phyloP scores from a whole-genome alignment of 495 filamentous ascomycete genomes.

The Podospora bellae-mahoneyi region DNA sequence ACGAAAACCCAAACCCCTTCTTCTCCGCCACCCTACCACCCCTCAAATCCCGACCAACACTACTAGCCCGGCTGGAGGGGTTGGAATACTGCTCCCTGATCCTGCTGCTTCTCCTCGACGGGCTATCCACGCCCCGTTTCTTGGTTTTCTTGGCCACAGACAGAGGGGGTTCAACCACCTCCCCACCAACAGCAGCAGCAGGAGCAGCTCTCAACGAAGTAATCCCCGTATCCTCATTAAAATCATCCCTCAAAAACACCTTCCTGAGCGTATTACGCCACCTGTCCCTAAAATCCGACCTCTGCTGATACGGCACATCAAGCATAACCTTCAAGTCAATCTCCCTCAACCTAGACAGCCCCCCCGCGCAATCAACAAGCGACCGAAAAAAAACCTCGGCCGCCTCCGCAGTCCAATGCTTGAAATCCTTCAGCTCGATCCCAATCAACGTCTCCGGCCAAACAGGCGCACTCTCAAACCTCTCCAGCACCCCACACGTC shows the following conservation, averaged over 20 bases:
- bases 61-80: conserved; percentile 26
- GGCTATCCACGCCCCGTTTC: not conserved
- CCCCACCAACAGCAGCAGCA: not conserved
- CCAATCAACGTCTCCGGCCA: conserved; percentile 69
- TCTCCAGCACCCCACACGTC: conserved; percentile 61
- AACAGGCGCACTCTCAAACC: conserved; percentile 56
- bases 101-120: conserved; percentile 28
- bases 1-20: conserved; percentile 18
- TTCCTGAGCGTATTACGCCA: conserved; percentile 63
- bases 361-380: conserved; percentile 62
- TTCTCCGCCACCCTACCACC: not conserved
- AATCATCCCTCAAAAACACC: conserved; percentile 58
- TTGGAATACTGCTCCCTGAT: conserved; percentile 19
- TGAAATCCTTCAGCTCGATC: conserved; percentile 70
- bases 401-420: conserved; percentile 60
- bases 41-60: conserved; percentile 21
- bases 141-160: not conserved
- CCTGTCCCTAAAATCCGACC: conserved; percentile 66
- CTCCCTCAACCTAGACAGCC: conserved; percentile 59
- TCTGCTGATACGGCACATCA: conserved; percentile 71
- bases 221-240: not conserved
- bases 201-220: not conserved
- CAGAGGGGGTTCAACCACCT: too few species aligned
- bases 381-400: conserved; percentile 75
- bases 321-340: conserved; percentile 70